Percentiles rank a stretch among this genome's conserved stretches.
Evolutionary conservation across 306 rosid species (phyloP).

Genomic region (Malus fusca): DNA sequence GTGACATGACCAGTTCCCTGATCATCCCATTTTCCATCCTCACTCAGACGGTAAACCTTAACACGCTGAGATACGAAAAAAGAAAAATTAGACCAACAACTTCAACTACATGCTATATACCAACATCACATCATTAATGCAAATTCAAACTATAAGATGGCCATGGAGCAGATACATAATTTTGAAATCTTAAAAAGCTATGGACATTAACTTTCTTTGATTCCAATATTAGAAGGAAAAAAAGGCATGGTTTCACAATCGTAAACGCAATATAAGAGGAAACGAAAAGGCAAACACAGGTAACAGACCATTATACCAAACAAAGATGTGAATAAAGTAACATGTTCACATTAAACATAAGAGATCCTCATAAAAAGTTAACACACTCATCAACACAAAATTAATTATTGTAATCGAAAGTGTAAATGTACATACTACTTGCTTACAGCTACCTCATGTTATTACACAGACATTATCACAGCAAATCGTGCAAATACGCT

Average conservation of each 20-base stretch:
- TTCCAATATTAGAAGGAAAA: background rate
- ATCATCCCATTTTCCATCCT: slow-evolving; percentile 98
- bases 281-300: background rate
- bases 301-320: background rate
- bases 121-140: background rate
- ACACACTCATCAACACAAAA: background rate
- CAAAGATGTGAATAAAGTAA: background rate
- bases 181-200: too few species aligned
- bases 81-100: background rate
- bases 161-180: background rate
- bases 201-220: background rate
- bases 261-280: background rate
- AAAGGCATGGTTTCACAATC: background rate
- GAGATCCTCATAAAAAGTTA: too few species aligned
- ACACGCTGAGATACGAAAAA: slow-evolving; percentile 65
- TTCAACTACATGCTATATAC: background rate
- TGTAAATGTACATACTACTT: too few species aligned
- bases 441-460: background rate
- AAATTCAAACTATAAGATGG: background rate
- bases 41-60: slow-evolving; percentile 87
- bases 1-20: slow-evolving; percentile 93
- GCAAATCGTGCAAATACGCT: background rate
- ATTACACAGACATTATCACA: background rate
- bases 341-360: too few species aligned
- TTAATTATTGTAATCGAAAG: background rate